These are phyloP conservation scores for Besnoitia besnoiti DNA, from an alignment of 169 alveolate genomes.

Conservation along the genomic window DNA sequence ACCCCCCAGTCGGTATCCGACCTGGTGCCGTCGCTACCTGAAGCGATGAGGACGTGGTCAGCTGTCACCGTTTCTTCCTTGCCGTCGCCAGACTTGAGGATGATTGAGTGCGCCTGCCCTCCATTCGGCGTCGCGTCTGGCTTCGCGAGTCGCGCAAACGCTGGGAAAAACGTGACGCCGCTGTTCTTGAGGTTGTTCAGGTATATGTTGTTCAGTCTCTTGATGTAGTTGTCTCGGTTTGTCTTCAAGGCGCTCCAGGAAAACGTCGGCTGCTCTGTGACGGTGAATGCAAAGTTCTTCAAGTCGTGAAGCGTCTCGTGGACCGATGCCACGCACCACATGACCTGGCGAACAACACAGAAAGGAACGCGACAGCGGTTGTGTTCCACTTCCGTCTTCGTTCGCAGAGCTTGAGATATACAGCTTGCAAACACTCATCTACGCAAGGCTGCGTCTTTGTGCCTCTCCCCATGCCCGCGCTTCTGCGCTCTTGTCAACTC, in stretches of 20 bases:
- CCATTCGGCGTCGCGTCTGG: background rate
- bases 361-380: background rate
- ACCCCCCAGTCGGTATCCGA: too few species aligned
- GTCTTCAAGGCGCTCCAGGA: background rate
- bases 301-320: constrained; percentile 18
- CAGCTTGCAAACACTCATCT: too few species aligned
- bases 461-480: too few species aligned
- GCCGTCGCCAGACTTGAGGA: background rate
- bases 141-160: background rate
- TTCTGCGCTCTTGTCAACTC: too few species aligned
- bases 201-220: background rate
- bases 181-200: background rate
- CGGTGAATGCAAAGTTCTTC: constrained; percentile 20
- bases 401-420: too few species aligned
- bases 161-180: background rate
- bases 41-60: constrained; percentile 15
- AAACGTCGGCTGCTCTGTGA: constrained; percentile 20
- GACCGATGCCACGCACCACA: constrained; percentile 34
- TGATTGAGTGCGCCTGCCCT: background rate
- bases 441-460: too few species aligned
- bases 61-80: background rate
- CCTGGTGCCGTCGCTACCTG: background rate
- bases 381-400: too few species aligned
- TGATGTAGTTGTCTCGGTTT: background rate
- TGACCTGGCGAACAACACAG: background rate